These are phyloP conservation scores for Cenchrus purpureus DNA, from an alignment of 176 grass and related monocot genomes.

Conservation along the genomic window DNA sequence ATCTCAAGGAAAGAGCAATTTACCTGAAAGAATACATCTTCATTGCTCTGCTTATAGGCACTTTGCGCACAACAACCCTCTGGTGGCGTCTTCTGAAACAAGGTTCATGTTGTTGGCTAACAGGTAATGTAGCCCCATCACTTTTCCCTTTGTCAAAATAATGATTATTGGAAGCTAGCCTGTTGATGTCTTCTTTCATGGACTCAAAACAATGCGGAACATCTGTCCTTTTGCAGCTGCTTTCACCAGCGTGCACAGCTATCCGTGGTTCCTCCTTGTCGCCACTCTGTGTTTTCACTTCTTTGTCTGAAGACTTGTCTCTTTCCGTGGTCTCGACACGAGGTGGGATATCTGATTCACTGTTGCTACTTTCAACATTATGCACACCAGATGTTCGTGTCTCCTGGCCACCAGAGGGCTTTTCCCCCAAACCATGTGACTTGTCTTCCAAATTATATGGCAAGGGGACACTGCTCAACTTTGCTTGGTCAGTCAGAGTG, in stretches of 20 bases:
- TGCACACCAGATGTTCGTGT: not conserved
- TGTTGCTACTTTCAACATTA: conserved; percentile 1
- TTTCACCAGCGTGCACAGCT: not conserved
- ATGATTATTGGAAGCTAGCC: not conserved
- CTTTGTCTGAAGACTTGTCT: conserved; percentile 1
- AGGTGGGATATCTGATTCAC: not conserved
- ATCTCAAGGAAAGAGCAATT: not conserved
- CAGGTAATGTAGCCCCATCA: not conserved
- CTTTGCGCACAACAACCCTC: conserved; percentile 12
- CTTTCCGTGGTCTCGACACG: not conserved
- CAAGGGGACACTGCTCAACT: not conserved
- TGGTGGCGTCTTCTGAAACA: not conserved
- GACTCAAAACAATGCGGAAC: not conserved
- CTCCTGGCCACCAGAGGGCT: not conserved
- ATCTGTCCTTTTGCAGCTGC: not conserved
- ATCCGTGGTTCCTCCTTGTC: not conserved
- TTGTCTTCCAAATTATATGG: not conserved
- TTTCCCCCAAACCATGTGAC: not conserved
- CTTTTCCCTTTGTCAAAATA: not conserved
- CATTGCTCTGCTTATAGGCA: conserved; percentile 5
- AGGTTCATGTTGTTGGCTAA: not conserved
- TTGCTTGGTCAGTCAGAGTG: not conserved
- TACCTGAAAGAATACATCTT: conserved; percentile 15
- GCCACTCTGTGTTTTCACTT: not conserved
- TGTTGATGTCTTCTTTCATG: not conserved